Evolutionary conservation across 495 filamentous ascomycete genomes (phyloP).

Genomic region (Alectoria sarmentosa): DNA sequence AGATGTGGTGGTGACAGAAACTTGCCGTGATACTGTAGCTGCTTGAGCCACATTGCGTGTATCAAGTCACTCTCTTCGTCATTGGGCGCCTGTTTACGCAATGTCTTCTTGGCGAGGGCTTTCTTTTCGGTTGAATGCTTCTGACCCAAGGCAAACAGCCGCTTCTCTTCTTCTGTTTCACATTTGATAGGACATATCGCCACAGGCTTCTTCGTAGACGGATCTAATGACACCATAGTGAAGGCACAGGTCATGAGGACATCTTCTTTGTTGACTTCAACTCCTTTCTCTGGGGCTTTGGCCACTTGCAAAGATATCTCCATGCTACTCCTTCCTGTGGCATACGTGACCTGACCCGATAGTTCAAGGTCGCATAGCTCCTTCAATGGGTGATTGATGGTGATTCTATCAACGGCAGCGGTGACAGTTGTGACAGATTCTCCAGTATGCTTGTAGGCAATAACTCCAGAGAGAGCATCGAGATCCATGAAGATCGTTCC

Average conservation of each 20-base stretch:
- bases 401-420: slow-evolving; percentile 74
- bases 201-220: slow-evolving; percentile 59
- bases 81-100: slow-evolving; percentile 67
- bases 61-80: slow-evolving; percentile 72
- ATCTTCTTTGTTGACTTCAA: slow-evolving; percentile 56
- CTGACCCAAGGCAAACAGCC: slow-evolving; percentile 61
- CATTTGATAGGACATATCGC: slow-evolving; percentile 51
- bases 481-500: slow-evolving; percentile 76
- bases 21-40: slow-evolving; percentile 57
- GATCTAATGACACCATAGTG: slow-evolving; percentile 78
- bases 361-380: slow-evolving; percentile 78
- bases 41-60: slow-evolving; percentile 71
- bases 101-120: slow-evolving; percentile 51
- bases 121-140: slow-evolving; percentile 71
- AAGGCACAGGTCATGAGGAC: slow-evolving; percentile 73
- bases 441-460: slow-evolving; percentile 79
- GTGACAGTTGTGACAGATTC: slow-evolving; percentile 72
- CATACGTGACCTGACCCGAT: slow-evolving; percentile 73
- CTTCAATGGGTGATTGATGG: slow-evolving; percentile 62
- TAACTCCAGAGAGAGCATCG: slow-evolving; percentile 71
- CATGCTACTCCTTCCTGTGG: slow-evolving; percentile 72
- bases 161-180: slow-evolving; percentile 65
- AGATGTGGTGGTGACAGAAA: neutral
- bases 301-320: slow-evolving; percentile 73
- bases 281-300: slow-evolving; percentile 49